These are phyloP conservation scores for Syncephalis fuscata DNA, from an alignment of 371 early-diverging fungal genomes.

Conservation along the genomic window DNA sequence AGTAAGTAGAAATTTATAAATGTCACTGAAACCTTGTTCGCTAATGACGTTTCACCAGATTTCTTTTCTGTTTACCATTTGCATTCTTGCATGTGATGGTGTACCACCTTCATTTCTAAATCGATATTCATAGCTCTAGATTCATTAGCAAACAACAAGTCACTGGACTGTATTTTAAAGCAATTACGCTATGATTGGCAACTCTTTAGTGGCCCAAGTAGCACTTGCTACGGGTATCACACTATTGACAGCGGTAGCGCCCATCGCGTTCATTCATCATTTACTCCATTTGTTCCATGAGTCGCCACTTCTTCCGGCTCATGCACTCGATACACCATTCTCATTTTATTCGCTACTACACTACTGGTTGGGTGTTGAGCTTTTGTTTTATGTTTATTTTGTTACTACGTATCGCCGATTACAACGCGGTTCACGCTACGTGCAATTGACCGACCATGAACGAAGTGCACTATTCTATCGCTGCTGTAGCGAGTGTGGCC, in stretches of 20 bases:
- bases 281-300: background rate
- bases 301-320: background rate
- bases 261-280: conserved; percentile 1
- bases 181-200: too few relatives aligned
- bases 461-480: background rate
- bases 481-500: background rate
- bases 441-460: background rate
- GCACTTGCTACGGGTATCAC: too few relatives aligned
- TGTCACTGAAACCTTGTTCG: too few relatives aligned
- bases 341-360: background rate
- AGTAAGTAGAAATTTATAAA: too few relatives aligned
- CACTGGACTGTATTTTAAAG: too few relatives aligned
- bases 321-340: background rate
- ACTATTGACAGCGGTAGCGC: background rate
- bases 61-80: too few relatives aligned
- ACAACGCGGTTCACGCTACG: background rate
- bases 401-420: background rate
- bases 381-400: conserved; percentile 4
- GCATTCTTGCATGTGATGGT: too few relatives aligned
- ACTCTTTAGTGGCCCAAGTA: too few relatives aligned
- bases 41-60: too few relatives aligned
- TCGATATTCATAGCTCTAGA: too few relatives aligned
- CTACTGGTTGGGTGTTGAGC: conserved; percentile 5
- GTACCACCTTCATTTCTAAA: too few relatives aligned
- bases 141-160: too few relatives aligned